Percentiles rank a stretch among this genome's conserved stretches.
Conservation (phyloP, 208 protist species). For the Naegleria fowleri region DNA sequence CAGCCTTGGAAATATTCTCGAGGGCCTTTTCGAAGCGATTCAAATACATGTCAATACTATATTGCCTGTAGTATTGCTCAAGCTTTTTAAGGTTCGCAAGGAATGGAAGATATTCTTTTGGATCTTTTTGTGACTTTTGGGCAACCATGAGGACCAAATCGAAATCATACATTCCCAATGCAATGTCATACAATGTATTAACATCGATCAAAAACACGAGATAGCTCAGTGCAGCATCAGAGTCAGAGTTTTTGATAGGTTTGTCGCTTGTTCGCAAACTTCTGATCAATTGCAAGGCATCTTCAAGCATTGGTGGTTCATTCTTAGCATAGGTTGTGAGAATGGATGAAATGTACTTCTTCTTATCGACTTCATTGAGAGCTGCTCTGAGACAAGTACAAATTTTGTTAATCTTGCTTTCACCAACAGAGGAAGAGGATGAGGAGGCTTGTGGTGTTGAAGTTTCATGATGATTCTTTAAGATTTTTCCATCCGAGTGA, state of each 20-base stretch:
- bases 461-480: background rate
- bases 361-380: background rate
- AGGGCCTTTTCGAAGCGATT: background rate
- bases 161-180: constrained; percentile 36
- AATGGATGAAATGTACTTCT: background rate
- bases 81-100: background rate
- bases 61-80: background rate
- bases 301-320: constrained; percentile 8
- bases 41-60: constrained; percentile 10
- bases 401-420: constrained; percentile 11
- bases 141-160: constrained; percentile 31
- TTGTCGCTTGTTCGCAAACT: background rate
- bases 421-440: no score
- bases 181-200: constrained; percentile 24
- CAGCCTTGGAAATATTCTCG: background rate
- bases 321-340: background rate
- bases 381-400: background rate
- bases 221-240: constrained; percentile 17
- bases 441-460: no score
- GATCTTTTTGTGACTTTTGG: constrained; percentile 36
- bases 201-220: constrained; percentile 29
- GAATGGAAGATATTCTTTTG: constrained; percentile 35
- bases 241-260: background rate
- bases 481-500: background rate
- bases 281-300: constrained; percentile 24